Base-by-base conservation (phyloP, 768 basidiomycete genomes). In the Dacryopinax primogenitus region DNA sequence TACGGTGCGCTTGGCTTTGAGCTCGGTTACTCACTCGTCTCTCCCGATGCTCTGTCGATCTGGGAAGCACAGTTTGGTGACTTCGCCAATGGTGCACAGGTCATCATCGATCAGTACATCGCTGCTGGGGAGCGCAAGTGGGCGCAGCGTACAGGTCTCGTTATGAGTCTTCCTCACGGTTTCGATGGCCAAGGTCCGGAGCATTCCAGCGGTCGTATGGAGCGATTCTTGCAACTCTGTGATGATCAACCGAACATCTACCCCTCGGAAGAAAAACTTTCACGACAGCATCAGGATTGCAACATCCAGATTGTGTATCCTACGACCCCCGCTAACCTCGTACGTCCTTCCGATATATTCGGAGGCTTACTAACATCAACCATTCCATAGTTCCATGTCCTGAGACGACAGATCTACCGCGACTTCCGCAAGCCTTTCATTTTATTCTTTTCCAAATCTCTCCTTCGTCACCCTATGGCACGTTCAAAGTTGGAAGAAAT, bases 31-130 rank as follows among this genome's bases (percentile, higher is more conserved):
- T 99, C 96, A 4, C 86, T 98, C 68, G 96, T 98, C 63, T 95
- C 92, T 13, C 96, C 95, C n/a, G 86, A 91, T 72, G 80, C 85
- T 28, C 80, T 99, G 69, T 92, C 92, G 13, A 86, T 99, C 72
- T 99, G 95, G 96, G 96, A 98, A 75, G 96, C 95, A 16, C 95
- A 98, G 74, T 94, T 98, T 71, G 95, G 95, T 73, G 95, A 97
- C 77, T 98, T 97, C 74, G 93, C 88, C 33, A 97, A 98, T 78
- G 94, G 90, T 70, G 95, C 94, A 1, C 95, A 97, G 76, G 88
- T 87, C 74, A 95, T 98, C 76, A 96, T 99, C 71, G 95, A 99
- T 73, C 96, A 99, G 76, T 99, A 97, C 79, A 90, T 99, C 68
- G 92, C 93, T 23, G 87, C 95, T 28, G 95, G 96, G 37, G 95